Conservation (phyloP, 345 rosid genomes). For the Isatis tinctoria region DNA sequence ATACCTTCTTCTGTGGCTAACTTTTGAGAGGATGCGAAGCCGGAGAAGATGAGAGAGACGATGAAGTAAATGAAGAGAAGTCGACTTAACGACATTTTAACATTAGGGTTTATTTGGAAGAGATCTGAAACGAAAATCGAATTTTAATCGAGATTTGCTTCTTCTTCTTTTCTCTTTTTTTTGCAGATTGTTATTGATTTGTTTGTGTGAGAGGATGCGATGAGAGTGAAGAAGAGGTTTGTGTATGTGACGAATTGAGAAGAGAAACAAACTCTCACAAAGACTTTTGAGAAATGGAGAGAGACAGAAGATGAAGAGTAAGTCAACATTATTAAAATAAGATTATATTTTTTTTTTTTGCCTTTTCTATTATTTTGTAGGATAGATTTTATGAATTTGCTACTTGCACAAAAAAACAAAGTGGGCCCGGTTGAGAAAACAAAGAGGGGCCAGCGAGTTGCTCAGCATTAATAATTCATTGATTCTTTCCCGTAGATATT, state of each 20-base stretch:
- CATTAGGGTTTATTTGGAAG: neutral
- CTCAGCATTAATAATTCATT: neutral
- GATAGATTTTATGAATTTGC: neutral
- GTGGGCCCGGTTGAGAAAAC: neutral
- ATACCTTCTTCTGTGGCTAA: conserved; percentile 38
- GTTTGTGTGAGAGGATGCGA: neutral
- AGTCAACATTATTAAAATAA: conserved; percentile 13
- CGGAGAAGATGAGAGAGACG: conserved; percentile 18
- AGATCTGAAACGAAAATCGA: neutral
- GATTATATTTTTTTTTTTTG: neutral
- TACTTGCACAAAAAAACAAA: neutral
- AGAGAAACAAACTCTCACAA: neutral
- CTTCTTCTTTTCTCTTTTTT: neutral
- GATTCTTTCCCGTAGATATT: neutral
- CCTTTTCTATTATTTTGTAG: neutral
- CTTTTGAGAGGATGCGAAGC: conserved; percentile 25
- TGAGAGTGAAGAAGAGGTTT: neutral
- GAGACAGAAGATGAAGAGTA: neutral
- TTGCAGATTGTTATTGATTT: neutral
- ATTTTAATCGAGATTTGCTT: neutral
- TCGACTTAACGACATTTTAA: conserved; percentile 15
- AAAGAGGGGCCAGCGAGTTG: neutral
- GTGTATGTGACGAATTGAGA: conserved; percentile 1
- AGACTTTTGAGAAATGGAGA: neutral
- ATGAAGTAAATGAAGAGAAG: conserved; percentile 8